Evolutionary conservation across 2,329 filamentous ascomycete genomes (phyloP).

Genomic region (Claviceps citrina): DNA sequence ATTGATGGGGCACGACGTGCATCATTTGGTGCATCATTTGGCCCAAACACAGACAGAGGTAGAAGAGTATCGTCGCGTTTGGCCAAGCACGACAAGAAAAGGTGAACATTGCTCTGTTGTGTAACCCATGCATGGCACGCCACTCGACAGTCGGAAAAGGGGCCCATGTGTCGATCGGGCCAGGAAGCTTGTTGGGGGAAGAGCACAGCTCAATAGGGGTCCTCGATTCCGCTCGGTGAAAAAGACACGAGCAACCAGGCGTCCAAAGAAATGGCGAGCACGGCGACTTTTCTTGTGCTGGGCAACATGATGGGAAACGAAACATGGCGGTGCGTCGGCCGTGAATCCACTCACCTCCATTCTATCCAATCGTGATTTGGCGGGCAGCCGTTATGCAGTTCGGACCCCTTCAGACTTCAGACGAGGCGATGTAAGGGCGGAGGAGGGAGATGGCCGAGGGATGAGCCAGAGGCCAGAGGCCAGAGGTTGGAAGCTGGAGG

Average conservation of each 20-base stretch:
- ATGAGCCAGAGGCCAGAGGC: background rate
- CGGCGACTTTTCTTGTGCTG: background rate
- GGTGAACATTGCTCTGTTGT: constrained; percentile 1
- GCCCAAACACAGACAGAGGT: background rate
- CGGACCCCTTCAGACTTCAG: background rate
- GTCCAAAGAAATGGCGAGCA: background rate
- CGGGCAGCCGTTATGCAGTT: background rate
- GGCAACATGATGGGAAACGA: background rate
- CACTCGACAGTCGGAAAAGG: constrained; percentile 4
- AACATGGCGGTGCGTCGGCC: background rate
- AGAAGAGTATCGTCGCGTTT: background rate
- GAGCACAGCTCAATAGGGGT: background rate
- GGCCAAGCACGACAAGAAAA: background rate
- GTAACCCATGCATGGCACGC: constrained; percentile 5
- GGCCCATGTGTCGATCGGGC: background rate
- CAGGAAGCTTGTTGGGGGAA: background rate
- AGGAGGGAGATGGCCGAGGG: background rate
- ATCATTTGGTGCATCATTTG: too few species aligned
- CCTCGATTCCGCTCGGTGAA: background rate
- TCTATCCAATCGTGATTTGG: background rate
- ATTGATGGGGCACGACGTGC: background rate
- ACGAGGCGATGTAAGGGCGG: background rate
- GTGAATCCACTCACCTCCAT: constrained; percentile 7
- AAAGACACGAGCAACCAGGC: background rate
- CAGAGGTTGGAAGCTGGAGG: background rate